Percentiles rank a stretch among this genome's conserved stretches.
phyloP scores from a whole-genome alignment of 2,329 filamentous ascomycete genomes.

The Botrytis squamosa region DNA sequence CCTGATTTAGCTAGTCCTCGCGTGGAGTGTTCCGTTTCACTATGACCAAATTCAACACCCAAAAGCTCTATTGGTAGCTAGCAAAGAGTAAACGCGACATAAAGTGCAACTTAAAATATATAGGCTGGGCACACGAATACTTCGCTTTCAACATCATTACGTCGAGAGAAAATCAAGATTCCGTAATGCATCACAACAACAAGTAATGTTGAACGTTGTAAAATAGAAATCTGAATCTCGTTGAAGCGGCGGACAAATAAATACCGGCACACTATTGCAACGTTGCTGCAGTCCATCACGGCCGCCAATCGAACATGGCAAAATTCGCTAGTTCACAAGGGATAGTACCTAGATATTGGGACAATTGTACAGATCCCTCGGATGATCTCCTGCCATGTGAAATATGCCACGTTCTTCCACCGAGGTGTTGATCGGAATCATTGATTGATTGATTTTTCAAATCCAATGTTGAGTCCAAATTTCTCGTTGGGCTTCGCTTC shows the following conservation, averaged over 20 bases:
- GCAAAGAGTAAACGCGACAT: neutral
- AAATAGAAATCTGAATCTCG: neutral
- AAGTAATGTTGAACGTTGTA: conserved; percentile 1
- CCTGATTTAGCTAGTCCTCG: conserved; percentile 6
- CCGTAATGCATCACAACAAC: conserved; percentile 8
- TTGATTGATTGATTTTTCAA: conserved; percentile 40
- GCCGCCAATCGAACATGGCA: conserved; percentile 4
- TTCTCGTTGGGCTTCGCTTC: conserved; percentile 59
- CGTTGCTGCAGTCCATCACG: conserved; percentile 19
- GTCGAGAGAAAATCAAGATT: neutral
- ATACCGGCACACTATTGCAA: conserved; percentile 18
- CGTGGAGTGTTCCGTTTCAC: neutral
- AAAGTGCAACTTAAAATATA: neutral
- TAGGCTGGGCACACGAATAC: conserved; percentile 8
- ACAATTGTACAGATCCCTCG: conserved; percentile 13
- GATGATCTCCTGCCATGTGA: conserved; percentile 14
- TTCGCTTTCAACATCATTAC: neutral
- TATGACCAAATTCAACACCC: neutral
- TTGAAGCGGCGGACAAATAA: conserved; percentile 7
- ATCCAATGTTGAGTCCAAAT: conserved; percentile 80
- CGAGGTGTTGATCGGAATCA: neutral
- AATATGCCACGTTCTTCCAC: conserved; percentile 13
- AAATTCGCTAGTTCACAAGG: conserved; percentile 2
- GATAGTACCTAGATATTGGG: conserved; percentile 5
- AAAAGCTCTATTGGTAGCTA: neutral